Base-by-base conservation (phyloP, 2,329 filamentous ascomycete species). In the Aaosphaeria pasadenensis region DNA sequence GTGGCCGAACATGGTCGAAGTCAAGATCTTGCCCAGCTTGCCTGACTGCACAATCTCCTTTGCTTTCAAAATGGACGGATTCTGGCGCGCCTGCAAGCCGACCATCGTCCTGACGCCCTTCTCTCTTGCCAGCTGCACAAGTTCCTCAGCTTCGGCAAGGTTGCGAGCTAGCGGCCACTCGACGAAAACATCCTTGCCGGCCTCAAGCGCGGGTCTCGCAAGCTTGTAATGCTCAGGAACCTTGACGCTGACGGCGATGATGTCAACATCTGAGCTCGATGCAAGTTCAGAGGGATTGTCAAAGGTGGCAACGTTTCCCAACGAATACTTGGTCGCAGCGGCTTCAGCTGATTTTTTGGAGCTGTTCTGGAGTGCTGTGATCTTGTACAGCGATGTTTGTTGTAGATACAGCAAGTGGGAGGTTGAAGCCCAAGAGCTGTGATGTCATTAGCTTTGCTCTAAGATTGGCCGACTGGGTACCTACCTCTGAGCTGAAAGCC, bases 301-400 rank as follows among this genome's bases (percentile, higher is more conserved):
- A 54, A 80, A 75, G 1, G 74, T 71, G 9, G 53, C 42, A 49
- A 74, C 76, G 0, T 56, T 57, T 1, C 59, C 11, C 6, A 80
- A 62, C 1, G 60, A 56, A 54, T 74, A 74, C 1, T 58, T 56
- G 7, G 62, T 40, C 0, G 67, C 62, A 4, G 78, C 73, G 11
- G 59, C 66, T 41, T 67, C 53, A 0, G 76, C 75, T 1, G 72
- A 72, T 5, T 71, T 66, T 35, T 72, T 60, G 7, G 66, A 73
- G 13, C 73, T 75, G 60, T 81, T 81, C 54, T 74, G 72, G 1
- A 81, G 65, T 6, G 77, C 77, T n/a, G 72, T 70, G 49, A 81
- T 73, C 30, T 73, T 62, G 58, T 78, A 80, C 5, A 69, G 61
- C 3, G 65, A 44, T 1, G 63, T 63, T 3, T 59, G 57, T 7